Conservation (phyloP, 768 basidiomycete genomes). For the Trametes sanguinea region DNA sequence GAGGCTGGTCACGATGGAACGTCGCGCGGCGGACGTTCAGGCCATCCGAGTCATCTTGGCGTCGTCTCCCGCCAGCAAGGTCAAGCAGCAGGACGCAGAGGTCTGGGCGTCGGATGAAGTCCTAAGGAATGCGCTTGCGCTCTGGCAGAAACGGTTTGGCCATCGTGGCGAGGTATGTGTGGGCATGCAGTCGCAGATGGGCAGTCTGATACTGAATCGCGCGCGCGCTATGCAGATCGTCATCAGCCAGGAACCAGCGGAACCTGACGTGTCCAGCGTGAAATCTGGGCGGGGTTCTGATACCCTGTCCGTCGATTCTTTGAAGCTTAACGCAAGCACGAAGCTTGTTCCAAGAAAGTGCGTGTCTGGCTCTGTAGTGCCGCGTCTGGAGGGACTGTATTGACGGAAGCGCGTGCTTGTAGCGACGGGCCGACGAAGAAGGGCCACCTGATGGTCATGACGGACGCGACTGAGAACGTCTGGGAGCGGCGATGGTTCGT, state of each 20-base stretch:
- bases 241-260: slow-evolving; percentile 68
- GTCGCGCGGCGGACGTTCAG: slow-evolving; percentile 85
- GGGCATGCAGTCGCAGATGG: neutral
- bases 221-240: slow-evolving; percentile 57
- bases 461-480: slow-evolving; percentile 72
- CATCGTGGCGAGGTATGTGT: slow-evolving; percentile 68
- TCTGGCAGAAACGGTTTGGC: slow-evolving; percentile 88
- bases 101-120: slow-evolving; percentile 63
- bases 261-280: slow-evolving; percentile 49
- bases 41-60: slow-evolving; percentile 79
- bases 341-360: slow-evolving; percentile 76
- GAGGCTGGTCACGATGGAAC: slow-evolving; percentile 69
- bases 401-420: slow-evolving; percentile 5
- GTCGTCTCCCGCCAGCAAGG: slow-evolving; percentile 45
- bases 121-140: slow-evolving; percentile 61
- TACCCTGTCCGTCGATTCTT: slow-evolving; percentile 46
- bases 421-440: slow-evolving; percentile 86
- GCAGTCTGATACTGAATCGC: neutral
- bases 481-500: slow-evolving; percentile 92
- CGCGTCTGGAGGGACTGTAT: neutral
- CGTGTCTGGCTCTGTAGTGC: slow-evolving; percentile 24
- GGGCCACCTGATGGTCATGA: slow-evolving; percentile 78
- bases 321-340: slow-evolving; percentile 73
- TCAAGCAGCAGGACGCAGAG: slow-evolving; percentile 51
- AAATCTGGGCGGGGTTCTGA: slow-evolving; percentile 37